phyloP scores from a whole-genome alignment of 441 rosid genomes.

The Pelargonium australe region DNA sequence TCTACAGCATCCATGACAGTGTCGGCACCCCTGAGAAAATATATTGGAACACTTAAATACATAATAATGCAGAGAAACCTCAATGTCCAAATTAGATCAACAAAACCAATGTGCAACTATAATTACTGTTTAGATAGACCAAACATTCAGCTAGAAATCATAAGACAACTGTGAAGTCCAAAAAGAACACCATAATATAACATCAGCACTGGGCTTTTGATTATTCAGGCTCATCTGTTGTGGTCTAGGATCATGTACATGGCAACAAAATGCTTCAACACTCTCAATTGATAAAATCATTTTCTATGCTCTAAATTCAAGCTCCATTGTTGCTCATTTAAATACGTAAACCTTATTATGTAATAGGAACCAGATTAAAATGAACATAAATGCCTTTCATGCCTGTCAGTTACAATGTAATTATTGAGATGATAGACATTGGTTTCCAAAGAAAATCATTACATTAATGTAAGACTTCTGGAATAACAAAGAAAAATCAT shows the following conservation, averaged over 20 bases:
- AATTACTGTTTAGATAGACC: not conserved
- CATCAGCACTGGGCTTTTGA: no score
- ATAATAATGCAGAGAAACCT: not conserved
- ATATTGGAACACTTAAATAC: conserved; percentile 5
- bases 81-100: not conserved
- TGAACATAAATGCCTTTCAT: not conserved
- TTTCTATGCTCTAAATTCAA: not conserved
- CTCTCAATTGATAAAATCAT: not conserved
- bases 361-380: not conserved
- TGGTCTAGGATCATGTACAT: no score
- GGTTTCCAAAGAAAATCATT: not conserved
- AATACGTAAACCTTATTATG: not conserved
- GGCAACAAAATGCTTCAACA: no score
- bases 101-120: not conserved
- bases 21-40: conserved; percentile 53
- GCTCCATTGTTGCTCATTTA: not conserved
- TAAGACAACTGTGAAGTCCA: not conserved
- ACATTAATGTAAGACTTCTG: not conserved
- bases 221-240: no score
- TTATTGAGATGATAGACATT: not conserved
- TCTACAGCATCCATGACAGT: conserved; percentile 79
- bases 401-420: not conserved
- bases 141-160: not conserved
- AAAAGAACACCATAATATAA: not conserved
- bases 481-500: not conserved